phyloP scores from a whole-genome alignment of 352 stramenopile genomes.

The Phytophthora citrophthora region DNA sequence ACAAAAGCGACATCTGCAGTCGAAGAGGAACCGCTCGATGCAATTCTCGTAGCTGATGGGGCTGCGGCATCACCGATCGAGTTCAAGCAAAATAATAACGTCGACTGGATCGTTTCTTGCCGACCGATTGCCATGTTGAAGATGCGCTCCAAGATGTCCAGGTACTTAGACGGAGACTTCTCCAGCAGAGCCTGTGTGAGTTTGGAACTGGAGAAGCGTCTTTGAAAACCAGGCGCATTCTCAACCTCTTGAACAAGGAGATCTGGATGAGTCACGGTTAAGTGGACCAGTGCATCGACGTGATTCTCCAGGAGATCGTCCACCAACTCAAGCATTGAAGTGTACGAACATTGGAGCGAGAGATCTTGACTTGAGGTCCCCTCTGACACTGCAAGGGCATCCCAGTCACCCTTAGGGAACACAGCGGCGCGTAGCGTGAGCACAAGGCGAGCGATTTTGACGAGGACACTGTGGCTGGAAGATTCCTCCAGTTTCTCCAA shows the following conservation, averaged over 20 bases:
- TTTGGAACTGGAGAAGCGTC: conserved; percentile 45
- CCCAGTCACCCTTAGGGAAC: conserved; percentile 38
- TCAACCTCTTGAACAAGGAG: conserved; percentile 50
- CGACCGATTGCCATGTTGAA: conserved; percentile 57
- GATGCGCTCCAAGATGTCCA: conserved; percentile 63
- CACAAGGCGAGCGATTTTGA: conserved; percentile 73
- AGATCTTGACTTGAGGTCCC: conserved; percentile 16
- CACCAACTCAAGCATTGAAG: conserved; percentile 45
- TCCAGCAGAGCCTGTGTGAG: conserved; percentile 54
- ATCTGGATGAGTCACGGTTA: conserved; percentile 69
- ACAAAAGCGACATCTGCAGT: conserved; percentile 30
- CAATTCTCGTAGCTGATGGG: conserved; percentile 45
- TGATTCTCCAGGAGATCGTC: conserved; percentile 51
- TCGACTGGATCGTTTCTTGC: conserved; percentile 61
- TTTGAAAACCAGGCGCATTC: background rate
- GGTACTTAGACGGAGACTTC: conserved; percentile 47
- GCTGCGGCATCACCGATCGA: conserved; percentile 49
- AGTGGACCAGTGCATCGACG: conserved; percentile 52
- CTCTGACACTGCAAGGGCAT: conserved; percentile 19
- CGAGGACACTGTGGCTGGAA: conserved; percentile 51
- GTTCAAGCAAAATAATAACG: conserved; percentile 61
- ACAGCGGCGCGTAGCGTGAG: conserved; percentile 55
- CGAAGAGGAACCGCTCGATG: conserved; percentile 17
- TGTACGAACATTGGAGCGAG: conserved; percentile 38
- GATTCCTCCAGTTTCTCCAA: conserved; percentile 61